Conservation (phyloP, 2,329 filamentous ascomycete genomes). For the Ophiostoma pallidulum region DNA sequence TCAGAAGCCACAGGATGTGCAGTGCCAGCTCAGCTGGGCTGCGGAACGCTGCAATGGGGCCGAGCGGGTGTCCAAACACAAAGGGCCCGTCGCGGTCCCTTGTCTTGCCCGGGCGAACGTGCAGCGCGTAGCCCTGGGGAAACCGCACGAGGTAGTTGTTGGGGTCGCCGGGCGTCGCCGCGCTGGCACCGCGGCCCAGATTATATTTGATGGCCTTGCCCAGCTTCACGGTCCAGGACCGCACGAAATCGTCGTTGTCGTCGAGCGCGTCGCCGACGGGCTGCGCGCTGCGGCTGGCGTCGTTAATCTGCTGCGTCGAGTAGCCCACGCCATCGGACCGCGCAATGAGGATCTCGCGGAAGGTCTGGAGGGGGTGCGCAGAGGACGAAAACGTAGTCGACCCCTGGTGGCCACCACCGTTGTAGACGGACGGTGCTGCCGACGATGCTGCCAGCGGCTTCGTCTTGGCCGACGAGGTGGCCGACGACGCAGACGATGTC, state of each 20-base stretch:
- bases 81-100: constrained; percentile 53
- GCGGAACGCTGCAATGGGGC: constrained; percentile 29
- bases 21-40: constrained; percentile 44
- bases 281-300: constrained; percentile 16
- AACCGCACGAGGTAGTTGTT: constrained; percentile 17
- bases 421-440: neutral
- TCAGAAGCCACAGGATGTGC: constrained; percentile 43
- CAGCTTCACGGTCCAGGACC: constrained; percentile 18
- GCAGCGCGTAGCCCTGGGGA: constrained; percentile 17
- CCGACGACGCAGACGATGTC: neutral
- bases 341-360: constrained; percentile 15
- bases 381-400: too few species aligned
- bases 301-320: constrained; percentile 18
- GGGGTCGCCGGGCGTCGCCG: neutral
- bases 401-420: neutral
- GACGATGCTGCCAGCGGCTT: neutral
- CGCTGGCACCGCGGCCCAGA: constrained; percentile 9
- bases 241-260: constrained; percentile 13
- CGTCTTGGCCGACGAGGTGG: neutral
- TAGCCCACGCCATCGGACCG: constrained; percentile 17
- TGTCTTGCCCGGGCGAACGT: constrained; percentile 15
- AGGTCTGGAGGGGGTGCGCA: constrained; percentile 7
- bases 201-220: constrained; percentile 20
- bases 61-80: constrained; percentile 18
- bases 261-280: constrained; percentile 16